Conservation (phyloP, 495 filamentous ascomycete species). For the Podospora australis region DNA sequence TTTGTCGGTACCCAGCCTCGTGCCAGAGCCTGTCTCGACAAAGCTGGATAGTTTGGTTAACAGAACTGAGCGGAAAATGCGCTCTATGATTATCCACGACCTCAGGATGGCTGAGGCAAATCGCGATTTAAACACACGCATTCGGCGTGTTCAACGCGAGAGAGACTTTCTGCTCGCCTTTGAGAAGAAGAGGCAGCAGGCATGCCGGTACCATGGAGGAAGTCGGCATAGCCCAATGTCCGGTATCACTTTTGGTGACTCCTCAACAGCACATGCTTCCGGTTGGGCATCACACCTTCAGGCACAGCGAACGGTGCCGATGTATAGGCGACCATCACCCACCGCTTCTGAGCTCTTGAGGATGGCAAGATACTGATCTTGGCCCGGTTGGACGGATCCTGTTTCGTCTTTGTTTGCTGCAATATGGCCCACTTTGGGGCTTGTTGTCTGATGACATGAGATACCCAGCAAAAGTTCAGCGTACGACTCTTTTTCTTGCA, state of each 20-base stretch:
- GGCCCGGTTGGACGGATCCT: too few species aligned
- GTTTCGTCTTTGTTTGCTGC: too few species aligned
- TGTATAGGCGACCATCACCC: conserved; percentile 14
- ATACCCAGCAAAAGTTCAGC: background rate
- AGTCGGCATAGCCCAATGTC: conserved; percentile 22
- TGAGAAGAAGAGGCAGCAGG: conserved; percentile 34
- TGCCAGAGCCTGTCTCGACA: conserved; percentile 13
- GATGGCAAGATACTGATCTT: conserved; percentile 12
- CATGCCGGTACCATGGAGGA: conserved; percentile 21
- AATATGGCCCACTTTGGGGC: background rate
- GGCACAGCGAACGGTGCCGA: conserved; percentile 13
- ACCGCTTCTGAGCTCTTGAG: conserved; percentile 18
- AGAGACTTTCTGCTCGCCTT: conserved; percentile 35
- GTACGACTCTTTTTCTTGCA: background rate
- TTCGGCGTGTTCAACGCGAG: conserved; percentile 30
- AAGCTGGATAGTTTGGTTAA: conserved; percentile 23
- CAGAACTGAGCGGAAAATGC: conserved; percentile 26
- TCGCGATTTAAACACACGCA: conserved; percentile 29
- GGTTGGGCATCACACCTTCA: background rate
- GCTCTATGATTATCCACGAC: conserved; percentile 22
- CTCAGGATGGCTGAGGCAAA: conserved; percentile 31
- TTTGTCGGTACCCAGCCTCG: conserved; percentile 14
- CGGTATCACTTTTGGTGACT: conserved; percentile 4
- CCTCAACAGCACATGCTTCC: conserved; percentile 9
- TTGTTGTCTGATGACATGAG: background rate